These are phyloP conservation scores for Mycena leptocephala DNA, from an alignment of 768 basidiomycete species.

Conservation along the genomic window DNA sequence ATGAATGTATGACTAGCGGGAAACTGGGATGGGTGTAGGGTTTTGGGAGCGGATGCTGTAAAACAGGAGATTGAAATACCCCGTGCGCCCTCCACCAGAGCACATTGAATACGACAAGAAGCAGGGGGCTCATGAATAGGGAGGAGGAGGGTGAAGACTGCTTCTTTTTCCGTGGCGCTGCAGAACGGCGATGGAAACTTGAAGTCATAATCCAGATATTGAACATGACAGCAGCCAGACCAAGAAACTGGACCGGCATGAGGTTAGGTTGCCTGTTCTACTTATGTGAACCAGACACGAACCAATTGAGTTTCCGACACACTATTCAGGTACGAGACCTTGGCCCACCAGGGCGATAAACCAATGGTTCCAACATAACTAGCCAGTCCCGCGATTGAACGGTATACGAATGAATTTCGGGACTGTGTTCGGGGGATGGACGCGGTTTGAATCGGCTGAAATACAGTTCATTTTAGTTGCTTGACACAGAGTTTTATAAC, in stretches of 20 bases:
- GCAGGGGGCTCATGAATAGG: conserved; percentile 37
- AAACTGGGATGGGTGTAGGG: conserved; percentile 68
- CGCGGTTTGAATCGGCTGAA: conserved; percentile 45
- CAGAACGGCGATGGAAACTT: conserved; percentile 22
- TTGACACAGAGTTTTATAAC: conserved; percentile 18
- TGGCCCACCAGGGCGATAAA: conserved; percentile 40
- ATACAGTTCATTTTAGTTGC: background rate
- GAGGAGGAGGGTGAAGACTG: conserved; percentile 34
- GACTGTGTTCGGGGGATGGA: conserved; percentile 18
- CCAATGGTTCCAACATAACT: conserved; percentile 8
- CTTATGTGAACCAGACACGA: conserved; percentile 31
- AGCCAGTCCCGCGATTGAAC: conserved; percentile 19
- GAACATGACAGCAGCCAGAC: conserved; percentile 34
- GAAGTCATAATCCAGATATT: conserved; percentile 33
- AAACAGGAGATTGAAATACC: conserved; percentile 67
- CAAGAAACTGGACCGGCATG: conserved; percentile 32
- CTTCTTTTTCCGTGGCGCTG: conserved; percentile 35
- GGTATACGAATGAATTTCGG: conserved; percentile 9
- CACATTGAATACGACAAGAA: conserved; percentile 50
- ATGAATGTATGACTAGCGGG: conserved; percentile 78
- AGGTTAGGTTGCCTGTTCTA: background rate
- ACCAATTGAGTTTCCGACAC: conserved; percentile 61
- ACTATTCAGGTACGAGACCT: conserved; percentile 40
- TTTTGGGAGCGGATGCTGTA: conserved; percentile 67
- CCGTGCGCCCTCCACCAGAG: conserved; percentile 56